Evolutionary conservation across 2,329 filamentous ascomycete species (phyloP).

Genomic region (Talaromyces rugulosus): DNA sequence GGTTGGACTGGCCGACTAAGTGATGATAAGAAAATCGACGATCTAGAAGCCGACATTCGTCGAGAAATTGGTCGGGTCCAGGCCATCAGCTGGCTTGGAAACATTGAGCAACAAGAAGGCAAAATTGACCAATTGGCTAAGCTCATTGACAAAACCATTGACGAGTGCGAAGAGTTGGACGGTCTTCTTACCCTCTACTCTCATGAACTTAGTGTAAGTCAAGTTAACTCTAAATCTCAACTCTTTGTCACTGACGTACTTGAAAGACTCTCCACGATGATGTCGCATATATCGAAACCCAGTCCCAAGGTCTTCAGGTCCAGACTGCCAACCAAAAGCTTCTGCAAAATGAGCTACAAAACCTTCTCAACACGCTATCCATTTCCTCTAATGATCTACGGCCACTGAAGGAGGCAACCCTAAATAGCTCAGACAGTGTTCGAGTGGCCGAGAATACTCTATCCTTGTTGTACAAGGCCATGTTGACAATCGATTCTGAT

Average conservation of each 20-base stretch:
- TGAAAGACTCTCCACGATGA: constrained; percentile 85
- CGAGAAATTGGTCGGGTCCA: constrained; percentile 86
- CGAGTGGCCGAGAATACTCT: constrained; percentile 74
- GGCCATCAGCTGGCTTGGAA: constrained; percentile 85
- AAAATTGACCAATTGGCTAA: constrained; percentile 80
- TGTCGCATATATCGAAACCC: constrained; percentile 94
- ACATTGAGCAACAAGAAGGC: constrained; percentile 80
- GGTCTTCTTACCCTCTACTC: constrained; percentile 90
- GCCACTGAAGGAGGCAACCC: constrained; percentile 66
- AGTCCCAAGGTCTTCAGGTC: constrained; percentile 93
- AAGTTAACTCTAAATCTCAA: neutral
- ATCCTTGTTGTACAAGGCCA: constrained; percentile 81
- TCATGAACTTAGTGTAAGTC: constrained; percentile 80
- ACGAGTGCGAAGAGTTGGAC: constrained; percentile 93
- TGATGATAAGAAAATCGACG: constrained; percentile 69
- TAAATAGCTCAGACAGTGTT: constrained; percentile 67
- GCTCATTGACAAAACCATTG: constrained; percentile 83
- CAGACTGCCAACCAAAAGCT: constrained; percentile 96
- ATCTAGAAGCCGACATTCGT: constrained; percentile 76
- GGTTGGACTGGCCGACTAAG: constrained; percentile 81
- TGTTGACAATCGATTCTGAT: constrained; percentile 86
- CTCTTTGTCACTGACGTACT: constrained; percentile 12
- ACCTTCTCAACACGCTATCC: constrained; percentile 83
- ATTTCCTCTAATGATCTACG: constrained; percentile 74
- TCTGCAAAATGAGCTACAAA: constrained; percentile 82